Evolutionary conservation across 1,284 basidiomycete species (phyloP), one percentile per base, ranked within the genome.

Genomic region (Filobasidium uniguttulatum): DNA sequence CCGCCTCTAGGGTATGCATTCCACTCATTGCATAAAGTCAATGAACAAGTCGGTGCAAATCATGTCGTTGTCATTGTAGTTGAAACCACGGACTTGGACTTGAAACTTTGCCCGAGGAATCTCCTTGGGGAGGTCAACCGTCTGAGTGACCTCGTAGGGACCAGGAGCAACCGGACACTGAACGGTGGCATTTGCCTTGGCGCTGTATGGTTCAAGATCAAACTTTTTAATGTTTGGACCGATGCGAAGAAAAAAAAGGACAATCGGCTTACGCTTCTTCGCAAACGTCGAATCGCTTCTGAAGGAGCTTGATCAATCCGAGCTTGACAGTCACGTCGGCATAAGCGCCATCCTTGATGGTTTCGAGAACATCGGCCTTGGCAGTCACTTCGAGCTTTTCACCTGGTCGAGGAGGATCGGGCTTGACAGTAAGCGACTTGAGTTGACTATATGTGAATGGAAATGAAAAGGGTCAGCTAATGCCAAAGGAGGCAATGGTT

Each of bases 51-150:
- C 72, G 56, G 91, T 70, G 70, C 91, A 96, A 36, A 86, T 60
- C 73, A 94, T 68, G 54, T 82, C 77, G 0, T 83, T 79, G 1
- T 90, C 87, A 0, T 83, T 77, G n/a, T 60, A 75, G 1, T 84
- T 89, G 62, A 77, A 86, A 1, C 79, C 91, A 6, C 71, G 65
- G 20, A 91, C 78, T 37, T 75, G 66, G 48, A 98, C 79, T 7
- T 61, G 69, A 72, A 96, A 96, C 67, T 88, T 93, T 69, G 88
- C 93, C 90, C 72, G 75, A 2, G 90, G 90, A 50, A 96, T 90
- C 71, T 94, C 87, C 59, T 76, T 83, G 10, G 90, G 90, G 12
- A 94, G 72, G 8, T 76, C 73, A 46, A 93, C 87, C 0, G 80
- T 85, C 61, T 94, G 87, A 9, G 71, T 69, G 41, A 94, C 79